Base-by-base conservation (phyloP, 2,329 filamentous ascomycete species). In the Diaporthe citrichinensis region DNA sequence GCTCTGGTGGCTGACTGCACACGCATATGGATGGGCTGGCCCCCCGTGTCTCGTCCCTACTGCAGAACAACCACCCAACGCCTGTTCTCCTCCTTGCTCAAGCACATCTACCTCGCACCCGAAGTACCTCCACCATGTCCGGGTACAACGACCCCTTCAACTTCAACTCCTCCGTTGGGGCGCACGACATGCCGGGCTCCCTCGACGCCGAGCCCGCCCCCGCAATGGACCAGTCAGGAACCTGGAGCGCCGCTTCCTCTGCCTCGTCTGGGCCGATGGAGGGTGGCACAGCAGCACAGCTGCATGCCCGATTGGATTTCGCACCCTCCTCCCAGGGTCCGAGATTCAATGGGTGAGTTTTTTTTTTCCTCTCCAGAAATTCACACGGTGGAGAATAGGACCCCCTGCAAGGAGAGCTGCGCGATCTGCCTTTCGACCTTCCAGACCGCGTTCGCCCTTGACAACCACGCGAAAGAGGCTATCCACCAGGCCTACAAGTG, bases 101-200 rank as follows among this genome's bases (percentile, higher is more conserved):
- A 25, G 49, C 49, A n/a, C 49, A 14, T n/a, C 23, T 14, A 53
- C 49, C 17, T 25, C n/a, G 8, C n/a, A 25, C 49, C 8, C 3
- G 0, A 73, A 73, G 71, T 73, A 65, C 17, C 58, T 14, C 28
- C n/a, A 36, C 15, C 71, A 65, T 73, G 71, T n/a, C 71, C 23
- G 58, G 46, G 7, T 73, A 73, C 58, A 65, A 46, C 58, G 9
- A 28, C 17, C 17, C 12, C 10, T 34, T 44, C 46, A 28, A 65
- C 58, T 41, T 73, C 7, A 23, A 14, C 23, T 14, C 17, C n/a
- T 2, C n/a, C n/a, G 0, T 5, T 17, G 51, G 51, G 51, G 12
- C 5, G n/a, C 12, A 25, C n/a, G 12, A 28, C 49, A 28, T 28
- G 4, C 25, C 44, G 31, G 8, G 10, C 28, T 14, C 49, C 57